Conservation (phyloP, 805 yeast genomes). For the Zygosaccharomyces bisporus region DNA sequence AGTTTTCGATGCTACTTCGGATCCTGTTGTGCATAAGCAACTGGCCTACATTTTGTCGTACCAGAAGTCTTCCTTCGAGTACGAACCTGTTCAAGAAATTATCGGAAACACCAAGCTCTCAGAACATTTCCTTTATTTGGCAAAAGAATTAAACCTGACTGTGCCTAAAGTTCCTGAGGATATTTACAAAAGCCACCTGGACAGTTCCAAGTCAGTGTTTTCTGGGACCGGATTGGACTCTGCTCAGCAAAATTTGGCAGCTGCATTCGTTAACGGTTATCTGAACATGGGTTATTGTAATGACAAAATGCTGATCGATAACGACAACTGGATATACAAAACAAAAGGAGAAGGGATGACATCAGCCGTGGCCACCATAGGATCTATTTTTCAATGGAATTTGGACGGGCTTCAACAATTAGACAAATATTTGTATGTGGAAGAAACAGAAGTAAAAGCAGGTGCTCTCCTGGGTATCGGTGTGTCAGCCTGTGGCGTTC, state of each 20-base stretch:
- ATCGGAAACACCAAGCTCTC: conserved; percentile 75
- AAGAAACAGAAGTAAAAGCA: conserved; percentile 84
- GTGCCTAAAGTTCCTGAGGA: conserved; percentile 95
- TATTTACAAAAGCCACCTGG: conserved; percentile 86
- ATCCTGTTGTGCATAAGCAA: conserved; percentile 75
- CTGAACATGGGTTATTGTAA: conserved; percentile 87
- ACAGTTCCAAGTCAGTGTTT: conserved; percentile 56
- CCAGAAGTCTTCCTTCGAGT: conserved; percentile 77
- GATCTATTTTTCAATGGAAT: conserved; percentile 90
- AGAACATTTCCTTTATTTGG: conserved; percentile 75
- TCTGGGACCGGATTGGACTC: conserved; percentile 64
- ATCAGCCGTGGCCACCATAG: conserved; percentile 88
- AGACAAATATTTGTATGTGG: conserved; percentile 83
- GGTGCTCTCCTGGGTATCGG: conserved; percentile 97
- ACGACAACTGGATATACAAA: conserved; percentile 85
- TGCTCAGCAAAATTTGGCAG: conserved; percentile 91
- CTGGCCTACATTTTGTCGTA: conserved; percentile 83
- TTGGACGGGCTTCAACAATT: conserved; percentile 84
- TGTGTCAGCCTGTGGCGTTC: conserved; percentile 84
- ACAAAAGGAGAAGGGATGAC: conserved; percentile 90
- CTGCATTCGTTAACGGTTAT: conserved; percentile 90
- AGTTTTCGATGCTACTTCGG: conserved; percentile 78
- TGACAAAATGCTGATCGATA: conserved; percentile 75
- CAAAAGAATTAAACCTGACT: conserved; percentile 79
- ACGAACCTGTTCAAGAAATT: conserved; percentile 75